phyloP scores from a whole-genome alignment of 1,139 yeast genomes.

The Suhomyces atakaporum region DNA sequence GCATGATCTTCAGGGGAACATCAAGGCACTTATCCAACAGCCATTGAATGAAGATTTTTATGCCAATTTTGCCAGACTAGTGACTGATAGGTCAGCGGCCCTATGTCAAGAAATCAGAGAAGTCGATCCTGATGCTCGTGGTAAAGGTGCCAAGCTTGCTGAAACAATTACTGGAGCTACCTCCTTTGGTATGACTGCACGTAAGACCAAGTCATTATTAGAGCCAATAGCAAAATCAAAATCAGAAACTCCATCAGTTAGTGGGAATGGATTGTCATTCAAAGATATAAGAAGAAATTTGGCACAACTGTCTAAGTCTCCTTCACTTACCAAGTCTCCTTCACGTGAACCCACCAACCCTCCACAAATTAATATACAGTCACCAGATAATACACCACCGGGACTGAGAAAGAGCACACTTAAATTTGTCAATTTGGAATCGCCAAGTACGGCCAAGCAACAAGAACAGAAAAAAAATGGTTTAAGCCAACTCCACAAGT shows the following conservation, averaged over 20 bases:
- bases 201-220: conserved; percentile 45
- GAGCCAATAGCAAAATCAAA: conserved; percentile 31
- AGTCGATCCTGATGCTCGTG: conserved; percentile 44
- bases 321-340: neutral
- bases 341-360: conserved; percentile 9
- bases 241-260: conserved; percentile 15
- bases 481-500: conserved; percentile 23
- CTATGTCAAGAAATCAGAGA: conserved; percentile 41
- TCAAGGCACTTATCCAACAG: conserved; percentile 19
- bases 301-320: conserved; percentile 6
- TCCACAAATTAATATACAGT: conserved; percentile 14
- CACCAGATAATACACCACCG: conserved; percentile 9
- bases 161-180: conserved; percentile 49
- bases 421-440: conserved; percentile 29
- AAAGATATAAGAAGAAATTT: conserved; percentile 40
- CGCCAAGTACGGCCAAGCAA: conserved; percentile 11
- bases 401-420: conserved; percentile 13
- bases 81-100: conserved; percentile 42
- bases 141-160: conserved; percentile 49
- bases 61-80: conserved; percentile 30
- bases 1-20: conserved; percentile 22
- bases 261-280: conserved; percentile 35
- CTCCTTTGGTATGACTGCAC: conserved; percentile 41
- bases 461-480: conserved; percentile 9
- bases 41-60: conserved; percentile 34